phyloP scores from a whole-genome alignment of 768 basidiomycete species.

The Fomitopsis serialis region DNA sequence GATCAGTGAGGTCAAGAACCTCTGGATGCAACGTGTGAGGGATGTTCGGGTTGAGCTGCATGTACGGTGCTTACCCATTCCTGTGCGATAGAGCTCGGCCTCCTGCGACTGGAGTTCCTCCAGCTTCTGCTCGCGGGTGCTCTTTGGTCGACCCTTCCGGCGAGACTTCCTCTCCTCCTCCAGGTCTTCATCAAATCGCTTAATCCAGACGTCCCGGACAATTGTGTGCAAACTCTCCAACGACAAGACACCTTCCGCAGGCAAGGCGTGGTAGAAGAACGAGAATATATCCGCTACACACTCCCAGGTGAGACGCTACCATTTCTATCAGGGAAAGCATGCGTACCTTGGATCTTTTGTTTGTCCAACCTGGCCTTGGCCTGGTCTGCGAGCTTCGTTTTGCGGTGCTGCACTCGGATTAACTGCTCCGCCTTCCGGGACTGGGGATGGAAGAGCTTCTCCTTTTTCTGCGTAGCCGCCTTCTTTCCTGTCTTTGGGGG shows the following conservation, averaged over 20 bases:
- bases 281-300: constrained; percentile 59
- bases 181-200: constrained; percentile 63
- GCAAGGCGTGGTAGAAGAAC: constrained; percentile 73
- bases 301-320: neutral
- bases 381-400: constrained; percentile 56
- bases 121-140: constrained; percentile 55
- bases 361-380: constrained; percentile 53
- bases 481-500: constrained; percentile 29
- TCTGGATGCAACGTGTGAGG: constrained; percentile 37
- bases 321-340: neutral
- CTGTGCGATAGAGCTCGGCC: constrained; percentile 69
- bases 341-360: constrained; percentile 45
- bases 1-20: constrained; percentile 73
- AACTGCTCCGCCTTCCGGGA: constrained; percentile 82
- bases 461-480: constrained; percentile 45
- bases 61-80: constrained; percentile 53
- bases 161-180: constrained; percentile 54
- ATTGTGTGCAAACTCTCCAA: constrained; percentile 64
- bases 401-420: constrained; percentile 59
- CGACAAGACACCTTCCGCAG: constrained; percentile 49
- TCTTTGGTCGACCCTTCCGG: constrained; percentile 74
- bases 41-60: constrained; percentile 1
- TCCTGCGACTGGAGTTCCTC: constrained; percentile 71
- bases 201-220: constrained; percentile 64
- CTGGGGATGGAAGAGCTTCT: constrained; percentile 78